Evolutionary conservation across 1,284 basidiomycete species (phyloP).

Genomic region (Melampsora americana): DNA sequence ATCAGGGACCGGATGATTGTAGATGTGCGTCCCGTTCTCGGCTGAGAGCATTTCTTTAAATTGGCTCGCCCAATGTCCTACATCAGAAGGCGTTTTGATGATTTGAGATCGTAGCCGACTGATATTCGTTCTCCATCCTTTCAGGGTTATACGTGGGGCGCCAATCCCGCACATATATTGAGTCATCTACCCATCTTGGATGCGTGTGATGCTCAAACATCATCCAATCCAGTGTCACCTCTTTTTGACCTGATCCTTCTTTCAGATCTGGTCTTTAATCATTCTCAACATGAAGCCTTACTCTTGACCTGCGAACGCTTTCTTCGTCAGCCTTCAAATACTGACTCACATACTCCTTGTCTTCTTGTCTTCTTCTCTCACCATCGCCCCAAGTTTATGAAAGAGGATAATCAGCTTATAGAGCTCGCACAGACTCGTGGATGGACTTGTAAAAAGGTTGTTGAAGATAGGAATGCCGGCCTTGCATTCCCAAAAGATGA

Average conservation of each 20-base stretch:
- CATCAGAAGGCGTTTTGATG: no score
- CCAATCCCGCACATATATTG: conserved; percentile 9
- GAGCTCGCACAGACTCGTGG: conserved; percentile 15
- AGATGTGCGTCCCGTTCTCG: background rate
- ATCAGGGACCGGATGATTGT: conserved; percentile 18
- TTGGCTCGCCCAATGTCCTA: no score
- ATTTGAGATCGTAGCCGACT: no score
- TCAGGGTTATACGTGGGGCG: conserved; percentile 21
- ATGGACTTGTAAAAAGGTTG: conserved; percentile 22
- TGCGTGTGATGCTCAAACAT: background rate
- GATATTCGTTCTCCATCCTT: no score
- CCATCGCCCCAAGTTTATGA: conserved; percentile 28
- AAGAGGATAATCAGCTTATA: conserved; percentile 16
- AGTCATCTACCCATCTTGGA: background rate
- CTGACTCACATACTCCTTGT: conserved; percentile 1
- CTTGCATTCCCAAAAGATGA: conserved; percentile 27
- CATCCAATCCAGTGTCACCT: background rate
- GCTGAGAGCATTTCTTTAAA: background rate
- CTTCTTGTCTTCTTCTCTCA: conserved; percentile 39
- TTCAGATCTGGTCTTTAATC: conserved; percentile 40
- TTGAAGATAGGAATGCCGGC: conserved; percentile 29
- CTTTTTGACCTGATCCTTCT: conserved; percentile 30
- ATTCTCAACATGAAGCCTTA: conserved; percentile 31
- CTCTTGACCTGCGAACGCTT: conserved; percentile 16
- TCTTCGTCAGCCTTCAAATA: background rate